These are phyloP conservation scores for Saksenaea oblongispora DNA, from an alignment of 371 early-diverging fungal species.

Conservation along the genomic window DNA sequence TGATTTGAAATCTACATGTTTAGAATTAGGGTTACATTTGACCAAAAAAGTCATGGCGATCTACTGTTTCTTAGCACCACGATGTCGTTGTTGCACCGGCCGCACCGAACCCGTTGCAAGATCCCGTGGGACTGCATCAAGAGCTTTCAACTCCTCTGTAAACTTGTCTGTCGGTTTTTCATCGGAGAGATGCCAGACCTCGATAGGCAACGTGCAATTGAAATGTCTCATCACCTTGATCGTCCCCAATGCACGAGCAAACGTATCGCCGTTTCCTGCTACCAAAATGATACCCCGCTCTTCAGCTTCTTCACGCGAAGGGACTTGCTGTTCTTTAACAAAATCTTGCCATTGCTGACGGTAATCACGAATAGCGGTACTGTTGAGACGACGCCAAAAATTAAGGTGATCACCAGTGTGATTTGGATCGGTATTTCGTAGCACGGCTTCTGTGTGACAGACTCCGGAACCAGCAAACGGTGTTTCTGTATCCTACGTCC, in stretches of 20 bases:
- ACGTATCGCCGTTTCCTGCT: constrained; percentile 47
- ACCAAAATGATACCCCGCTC: constrained; percentile 42
- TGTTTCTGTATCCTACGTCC: neutral
- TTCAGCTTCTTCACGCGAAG: neutral
- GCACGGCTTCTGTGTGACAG: constrained; percentile 22
- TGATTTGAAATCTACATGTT: constrained; percentile 45
- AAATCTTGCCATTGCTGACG: constrained; percentile 34
- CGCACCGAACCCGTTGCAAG: constrained; percentile 26
- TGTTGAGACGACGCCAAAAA: constrained; percentile 29
- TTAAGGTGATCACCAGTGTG: constrained; percentile 38
- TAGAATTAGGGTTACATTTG: neutral
- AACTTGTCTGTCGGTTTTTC: constrained; percentile 28
- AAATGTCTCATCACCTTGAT: constrained; percentile 31
- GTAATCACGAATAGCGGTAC: constrained; percentile 16
- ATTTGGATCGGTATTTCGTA: constrained; percentile 39
- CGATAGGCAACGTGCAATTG: constrained; percentile 29
- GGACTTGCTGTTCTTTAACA: constrained; percentile 12
- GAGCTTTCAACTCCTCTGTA: constrained; percentile 7
- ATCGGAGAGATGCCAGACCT: constrained; percentile 45
- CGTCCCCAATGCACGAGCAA: constrained; percentile 32
- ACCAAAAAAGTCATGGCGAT: neutral
- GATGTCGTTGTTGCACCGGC: constrained; percentile 25
- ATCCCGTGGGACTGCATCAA: constrained; percentile 27
- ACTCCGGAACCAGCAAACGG: neutral
- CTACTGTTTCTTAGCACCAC: constrained; percentile 45